Conservation (phyloP, 2,329 filamentous ascomycete species). For the Ophiocordyceps camponoti-leonardi region DNA sequence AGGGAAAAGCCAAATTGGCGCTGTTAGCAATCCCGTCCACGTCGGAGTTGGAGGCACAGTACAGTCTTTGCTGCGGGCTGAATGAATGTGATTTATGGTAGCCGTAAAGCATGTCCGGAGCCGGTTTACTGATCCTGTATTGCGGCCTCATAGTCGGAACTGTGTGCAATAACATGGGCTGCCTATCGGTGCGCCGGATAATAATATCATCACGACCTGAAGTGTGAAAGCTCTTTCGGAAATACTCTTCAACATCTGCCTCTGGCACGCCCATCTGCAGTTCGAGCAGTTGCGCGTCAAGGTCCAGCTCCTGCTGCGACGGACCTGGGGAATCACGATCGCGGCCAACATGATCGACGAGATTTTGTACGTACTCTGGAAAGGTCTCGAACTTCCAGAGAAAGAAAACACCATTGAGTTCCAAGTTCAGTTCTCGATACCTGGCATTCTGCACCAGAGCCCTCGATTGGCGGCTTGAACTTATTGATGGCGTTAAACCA, state of each 20-base stretch:
- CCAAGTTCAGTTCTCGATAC: not conserved
- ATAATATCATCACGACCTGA: not conserved
- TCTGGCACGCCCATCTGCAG: not conserved
- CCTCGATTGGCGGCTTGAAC: not conserved
- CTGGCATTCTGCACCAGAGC: not conserved
- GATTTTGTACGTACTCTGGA: not conserved
- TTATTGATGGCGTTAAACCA: not conserved
- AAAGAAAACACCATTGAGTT: not conserved
- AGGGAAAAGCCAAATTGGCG: not conserved
- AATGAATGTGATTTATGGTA: not conserved
- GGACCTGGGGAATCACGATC: not conserved
- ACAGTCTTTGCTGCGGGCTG: not conserved
- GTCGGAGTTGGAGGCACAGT: not conserved
- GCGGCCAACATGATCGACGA: not conserved
- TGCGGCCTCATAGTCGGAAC: not conserved
- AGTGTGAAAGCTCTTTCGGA: not conserved
- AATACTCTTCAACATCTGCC: not conserved
- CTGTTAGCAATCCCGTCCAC: not conserved
- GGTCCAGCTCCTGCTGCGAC: not conserved
- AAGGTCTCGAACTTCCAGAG: not conserved
- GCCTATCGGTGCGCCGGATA: not conserved
- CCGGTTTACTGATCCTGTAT: not conserved
- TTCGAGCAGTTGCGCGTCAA: not conserved
- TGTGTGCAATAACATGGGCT: not conserved
- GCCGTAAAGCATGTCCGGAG: not conserved